Base-by-base conservation (phyloP, 192 early-diverging fungal species). In the Pilobolus umbonatus region DNA sequence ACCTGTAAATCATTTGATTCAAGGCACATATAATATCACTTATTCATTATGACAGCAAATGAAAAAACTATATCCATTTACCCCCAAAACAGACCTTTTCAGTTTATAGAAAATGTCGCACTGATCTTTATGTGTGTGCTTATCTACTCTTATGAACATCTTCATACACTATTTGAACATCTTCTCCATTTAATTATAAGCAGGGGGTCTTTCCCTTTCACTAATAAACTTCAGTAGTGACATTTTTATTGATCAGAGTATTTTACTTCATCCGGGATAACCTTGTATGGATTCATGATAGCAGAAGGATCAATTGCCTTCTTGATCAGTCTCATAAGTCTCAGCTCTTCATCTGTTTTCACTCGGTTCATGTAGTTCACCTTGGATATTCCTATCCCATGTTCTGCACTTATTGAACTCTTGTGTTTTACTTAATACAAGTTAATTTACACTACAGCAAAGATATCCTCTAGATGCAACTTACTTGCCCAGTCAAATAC, bases 201-300 rank as follows among this genome's bases (percentile, higher is more conserved):
- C 44, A 45, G 9, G 5, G 17, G 17, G 21, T 21, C 5, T 17
- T 11, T 45, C 5, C 11, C 5, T 14, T 45, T 45, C 15, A 45
- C 44, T 45, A 14, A 17, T 11, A 14, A 17, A 17, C 11, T 17
- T 5, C 6, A 45, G 17, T 45, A 17, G 7, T 6, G 5, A 5
- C 21, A 17, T 45, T 45, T 45, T 45, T 45, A 17, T 31, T 25
- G 2, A 32, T 51, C 29, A 32, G 32, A 51, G 12, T 51, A 31
- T 51, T 32, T 51, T 31, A 7, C 14, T 42, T 42, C 19, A 42
- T 65, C 58, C 1, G 79, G 82, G 32, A 85, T 55, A 19, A 81
- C 79, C 63, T 90, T 90, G 78, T 88, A 88, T 1, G 88, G 88
- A 52, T 96, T 98, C 79, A 98, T 77, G 52, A 98, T 98, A 35